These are phyloP conservation scores for Gillenia trifoliata DNA, from an alignment of 306 rosid genomes.

Conservation along the genomic window DNA sequence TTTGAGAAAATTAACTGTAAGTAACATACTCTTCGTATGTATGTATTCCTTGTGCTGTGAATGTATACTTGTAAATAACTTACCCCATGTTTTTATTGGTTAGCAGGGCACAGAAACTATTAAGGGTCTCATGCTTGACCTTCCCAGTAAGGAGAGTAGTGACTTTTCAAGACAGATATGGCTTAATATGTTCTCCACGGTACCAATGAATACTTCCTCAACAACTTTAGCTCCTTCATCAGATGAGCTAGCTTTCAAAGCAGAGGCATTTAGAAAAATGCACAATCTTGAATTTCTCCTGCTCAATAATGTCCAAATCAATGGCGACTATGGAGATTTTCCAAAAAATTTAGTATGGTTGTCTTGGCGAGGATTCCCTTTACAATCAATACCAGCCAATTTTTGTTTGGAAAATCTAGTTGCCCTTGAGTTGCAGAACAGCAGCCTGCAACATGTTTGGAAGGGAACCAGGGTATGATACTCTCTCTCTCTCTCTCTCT, in stretches of 20 bases:
- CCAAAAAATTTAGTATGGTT: neutral
- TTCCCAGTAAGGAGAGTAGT: neutral
- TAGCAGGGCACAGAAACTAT: neutral
- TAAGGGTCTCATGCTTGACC: neutral
- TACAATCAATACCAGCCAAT: neutral
- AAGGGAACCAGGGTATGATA: neutral
- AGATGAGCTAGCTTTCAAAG: neutral
- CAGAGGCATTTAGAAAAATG: neutral
- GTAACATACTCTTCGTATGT: neutral
- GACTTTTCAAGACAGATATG: neutral
- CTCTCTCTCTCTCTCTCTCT: neutral
- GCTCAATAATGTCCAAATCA: neutral
- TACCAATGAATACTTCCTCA: neutral
- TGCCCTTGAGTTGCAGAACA: neutral
- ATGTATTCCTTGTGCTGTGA: neutral
- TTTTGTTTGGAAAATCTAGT: neutral
- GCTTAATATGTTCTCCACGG: neutral
- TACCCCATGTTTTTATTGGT: neutral
- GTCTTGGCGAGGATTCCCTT: constrained; percentile 5
- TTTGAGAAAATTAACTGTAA: neutral
- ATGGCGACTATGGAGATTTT: neutral
- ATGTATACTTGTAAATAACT: neutral
- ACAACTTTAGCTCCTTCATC: neutral
- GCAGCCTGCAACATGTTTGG: neutral
- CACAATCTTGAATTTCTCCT: neutral